Evolutionary conservation across 2,329 filamentous ascomycete genomes (phyloP).

Genomic region (Venturia nashicola): DNA sequence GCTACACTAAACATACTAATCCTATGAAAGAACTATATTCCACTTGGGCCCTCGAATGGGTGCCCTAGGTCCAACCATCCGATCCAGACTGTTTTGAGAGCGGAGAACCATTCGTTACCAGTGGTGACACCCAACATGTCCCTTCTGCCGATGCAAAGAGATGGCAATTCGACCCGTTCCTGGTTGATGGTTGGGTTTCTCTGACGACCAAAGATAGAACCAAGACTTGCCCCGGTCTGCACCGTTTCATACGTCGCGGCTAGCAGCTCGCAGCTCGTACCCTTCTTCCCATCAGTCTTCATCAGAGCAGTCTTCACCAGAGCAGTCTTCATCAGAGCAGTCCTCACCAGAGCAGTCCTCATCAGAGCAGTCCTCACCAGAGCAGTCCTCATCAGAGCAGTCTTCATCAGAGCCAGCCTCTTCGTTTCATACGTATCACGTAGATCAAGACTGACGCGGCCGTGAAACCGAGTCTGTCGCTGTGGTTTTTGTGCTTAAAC

Average conservation of each 20-base stretch:
- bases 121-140: not conserved
- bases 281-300: not conserved
- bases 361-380: too few species aligned
- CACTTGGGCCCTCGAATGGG: not conserved
- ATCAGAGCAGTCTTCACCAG: too few species aligned
- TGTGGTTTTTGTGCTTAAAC: not conserved
- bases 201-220: not conserved
- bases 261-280: not conserved
- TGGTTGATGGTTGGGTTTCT: not conserved
- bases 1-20: too few species aligned
- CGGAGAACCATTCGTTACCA: not conserved
- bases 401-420: not conserved
- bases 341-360: too few species aligned
- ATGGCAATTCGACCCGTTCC: not conserved
- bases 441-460: not conserved
- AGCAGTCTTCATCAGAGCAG: too few species aligned
- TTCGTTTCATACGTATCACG: slow-evolving; percentile 4
- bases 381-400: too few species aligned
- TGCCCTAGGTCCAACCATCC: too few species aligned
- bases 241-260: not conserved
- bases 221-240: not conserved
- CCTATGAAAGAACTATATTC: too few species aligned
- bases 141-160: not conserved
- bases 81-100: too few species aligned
- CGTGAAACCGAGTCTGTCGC: not conserved